A percentile compares a stretch with the other conserved stretches of the same genome.
Evolutionary conservation across 805 yeast species (phyloP).

Genomic region (Lachancea cidri): DNA sequence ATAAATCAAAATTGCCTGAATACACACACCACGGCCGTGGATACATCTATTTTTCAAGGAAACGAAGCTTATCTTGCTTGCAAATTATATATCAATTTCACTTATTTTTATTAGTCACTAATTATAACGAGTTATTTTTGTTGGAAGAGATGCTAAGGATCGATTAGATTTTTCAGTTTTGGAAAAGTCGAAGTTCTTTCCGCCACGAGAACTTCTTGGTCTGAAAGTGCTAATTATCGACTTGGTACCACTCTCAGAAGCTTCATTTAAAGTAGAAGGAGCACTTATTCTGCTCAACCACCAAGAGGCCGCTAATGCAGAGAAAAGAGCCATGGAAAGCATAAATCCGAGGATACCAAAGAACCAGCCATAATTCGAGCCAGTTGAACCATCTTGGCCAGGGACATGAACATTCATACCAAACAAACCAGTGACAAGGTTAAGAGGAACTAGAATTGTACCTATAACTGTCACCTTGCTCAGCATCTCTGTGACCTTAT

Average conservation of each 20-base stretch:
- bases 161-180: constrained; percentile 18
- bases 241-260: constrained; percentile 30
- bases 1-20: too few species aligned
- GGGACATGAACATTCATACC: constrained; percentile 95
- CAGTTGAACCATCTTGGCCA: constrained; percentile 43
- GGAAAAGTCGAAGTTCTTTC: neutral
- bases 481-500: constrained; percentile 78
- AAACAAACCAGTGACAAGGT: constrained; percentile 83
- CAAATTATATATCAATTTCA: neutral
- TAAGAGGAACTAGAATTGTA: constrained; percentile 85
- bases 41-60: too few species aligned
- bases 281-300: constrained; percentile 36
- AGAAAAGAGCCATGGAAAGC: constrained; percentile 35
- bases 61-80: too few species aligned
- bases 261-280: constrained; percentile 32
- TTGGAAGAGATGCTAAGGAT: constrained; percentile 24
- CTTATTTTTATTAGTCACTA: constrained; percentile 1
- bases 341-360: constrained; percentile 59
- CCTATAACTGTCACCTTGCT: constrained; percentile 88
- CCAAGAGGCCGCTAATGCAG: constrained; percentile 39
- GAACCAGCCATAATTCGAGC: constrained; percentile 49
- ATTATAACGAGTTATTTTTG: constrained; percentile 24
- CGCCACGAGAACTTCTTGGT: constrained; percentile 6
- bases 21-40: too few species aligned
- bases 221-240: constrained; percentile 26